Conservation (phyloP, 1,284 basidiomycete species). For the Apiotrichum brassicae region DNA sequence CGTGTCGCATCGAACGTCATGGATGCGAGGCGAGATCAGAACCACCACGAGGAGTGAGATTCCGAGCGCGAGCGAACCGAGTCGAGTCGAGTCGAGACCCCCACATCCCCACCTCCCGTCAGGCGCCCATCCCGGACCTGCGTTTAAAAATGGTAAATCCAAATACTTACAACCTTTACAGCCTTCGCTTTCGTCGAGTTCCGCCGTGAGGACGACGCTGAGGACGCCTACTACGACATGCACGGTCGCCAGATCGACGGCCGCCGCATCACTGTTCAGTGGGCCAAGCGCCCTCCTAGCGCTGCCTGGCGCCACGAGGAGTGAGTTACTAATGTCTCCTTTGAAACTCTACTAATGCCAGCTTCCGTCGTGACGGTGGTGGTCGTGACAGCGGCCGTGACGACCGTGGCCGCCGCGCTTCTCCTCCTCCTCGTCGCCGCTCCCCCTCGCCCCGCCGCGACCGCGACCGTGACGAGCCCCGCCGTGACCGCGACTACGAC, state of each 20-base stretch:
- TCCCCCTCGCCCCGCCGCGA: conserved; percentile 27
- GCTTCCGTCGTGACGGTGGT: conserved; percentile 42
- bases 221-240: conserved; percentile 87
- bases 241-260: conserved; percentile 78
- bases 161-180: conserved; percentile 49
- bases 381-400: conserved; percentile 3
- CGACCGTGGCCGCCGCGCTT: conserved; percentile 14
- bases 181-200: conserved; percentile 89
- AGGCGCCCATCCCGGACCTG: neutral
- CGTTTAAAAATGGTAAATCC: neutral
- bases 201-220: conserved; percentile 71
- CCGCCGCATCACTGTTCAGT: conserved; percentile 72
- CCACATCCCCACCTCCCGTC: conserved; percentile 6
- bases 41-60: too few species aligned
- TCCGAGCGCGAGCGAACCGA: neutral
- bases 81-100: conserved; percentile 24
- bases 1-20: too few species aligned
- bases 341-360: conserved; percentile 20
- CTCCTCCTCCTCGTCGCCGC: conserved; percentile 28
- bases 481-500: conserved; percentile 2
- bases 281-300: conserved; percentile 84
- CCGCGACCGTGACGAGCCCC: conserved; percentile 16
- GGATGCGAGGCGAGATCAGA: too few species aligned
- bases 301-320: conserved; percentile 74
- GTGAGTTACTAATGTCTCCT: conserved; percentile 17